Evolutionary conservation across 2,329 filamentous ascomycete species (phyloP).

Genomic region (Triangularia verruculosa): DNA sequence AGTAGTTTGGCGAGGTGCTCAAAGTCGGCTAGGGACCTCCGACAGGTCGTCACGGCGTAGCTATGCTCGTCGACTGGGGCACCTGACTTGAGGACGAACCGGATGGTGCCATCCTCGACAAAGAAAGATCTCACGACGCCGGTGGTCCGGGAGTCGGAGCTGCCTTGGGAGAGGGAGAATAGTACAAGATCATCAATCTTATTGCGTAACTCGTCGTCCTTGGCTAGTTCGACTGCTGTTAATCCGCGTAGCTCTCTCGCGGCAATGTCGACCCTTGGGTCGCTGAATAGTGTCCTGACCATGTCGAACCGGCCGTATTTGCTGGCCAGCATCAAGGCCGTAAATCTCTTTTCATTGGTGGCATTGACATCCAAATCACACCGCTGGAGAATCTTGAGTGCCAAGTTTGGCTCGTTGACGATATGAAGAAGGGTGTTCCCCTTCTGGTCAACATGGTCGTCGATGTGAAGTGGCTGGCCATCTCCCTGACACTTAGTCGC

Average conservation of each 20-base stretch:
- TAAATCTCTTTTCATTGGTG: constrained; percentile 91
- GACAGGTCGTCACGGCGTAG: constrained; percentile 92
- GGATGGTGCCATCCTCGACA: constrained; percentile 90
- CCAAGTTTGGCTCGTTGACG: constrained; percentile 79
- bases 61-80: constrained; percentile 77
- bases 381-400: constrained; percentile 69
- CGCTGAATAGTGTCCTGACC: constrained; percentile 82
- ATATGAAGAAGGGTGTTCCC: constrained; percentile 96
- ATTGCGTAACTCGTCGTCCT: constrained; percentile 96
- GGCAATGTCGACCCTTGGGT: constrained; percentile 80
- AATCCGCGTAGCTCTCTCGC: constrained; percentile 83
- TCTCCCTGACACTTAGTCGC: constrained; percentile 75
- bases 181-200: constrained; percentile 91
- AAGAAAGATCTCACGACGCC: constrained; percentile 95
- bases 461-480: constrained; percentile 75
- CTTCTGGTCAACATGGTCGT: constrained; percentile 88
- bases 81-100: constrained; percentile 90
- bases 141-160: constrained; percentile 74
- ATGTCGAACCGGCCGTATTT: constrained; percentile 96
- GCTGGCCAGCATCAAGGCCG: constrained; percentile 94
- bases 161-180: constrained; percentile 68
- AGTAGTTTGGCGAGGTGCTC: constrained; percentile 84
- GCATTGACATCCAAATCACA: constrained; percentile 97
- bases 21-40: constrained; percentile 83
- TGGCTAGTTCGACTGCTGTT: constrained; percentile 92